Evolutionary conservation across 768 basidiomycete species (phyloP), one percentile per base, ranked within the genome.

Genomic region (Holtermanniella nyarrowii): DNA sequence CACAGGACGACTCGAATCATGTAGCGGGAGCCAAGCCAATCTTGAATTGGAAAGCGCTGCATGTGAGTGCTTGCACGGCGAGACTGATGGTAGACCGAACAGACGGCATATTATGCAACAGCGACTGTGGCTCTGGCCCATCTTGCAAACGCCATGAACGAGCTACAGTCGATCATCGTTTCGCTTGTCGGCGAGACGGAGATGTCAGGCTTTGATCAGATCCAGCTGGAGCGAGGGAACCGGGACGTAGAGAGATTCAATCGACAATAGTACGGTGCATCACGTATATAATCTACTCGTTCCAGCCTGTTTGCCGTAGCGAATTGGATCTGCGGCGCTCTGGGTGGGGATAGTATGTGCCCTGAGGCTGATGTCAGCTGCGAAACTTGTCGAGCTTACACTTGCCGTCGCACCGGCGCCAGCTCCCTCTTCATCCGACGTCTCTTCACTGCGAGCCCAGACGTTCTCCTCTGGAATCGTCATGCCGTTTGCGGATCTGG

Each of bases 401-500:
- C n/a, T n/a, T n/a, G n/a, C n/a, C n/a, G n/a, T n/a, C n/a, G n/a
- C n/a, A n/a, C n/a, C n/a, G n/a, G n/a, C n/a, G n/a, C n/a, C n/a
- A n/a, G n/a, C n/a, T n/a, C n/a, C n/a, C n/a, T n/a, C n/a, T n/a
- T n/a, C n/a, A n/a, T n/a, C n/a, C n/a, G n/a, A n/a, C n/a, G n/a
- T n/a, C n/a, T n/a, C n/a, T n/a, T n/a, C n/a, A n/a, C n/a, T n/a
- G n/a, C n/a, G 57, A 7, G 31, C 31, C 31, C 31, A 37, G 31
- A 37, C 16, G 31, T 37, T 37, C 10, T 81, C 78, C 37, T 89
- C 87, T 0, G 88, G 87, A 2, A 91, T 73, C 77, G 84, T 83
- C 57, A 91, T 91, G 0, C 89, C 89, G 2, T 85, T 85, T 3
- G 81, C 87, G 46, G 81, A 82, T 64, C 90, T 88, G 56, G 83